Evolutionary conservation across 192 early-diverging fungal genomes (phyloP), one percentile per base, ranked within the genome.

Genomic region (Coemansia sp.): DNA sequence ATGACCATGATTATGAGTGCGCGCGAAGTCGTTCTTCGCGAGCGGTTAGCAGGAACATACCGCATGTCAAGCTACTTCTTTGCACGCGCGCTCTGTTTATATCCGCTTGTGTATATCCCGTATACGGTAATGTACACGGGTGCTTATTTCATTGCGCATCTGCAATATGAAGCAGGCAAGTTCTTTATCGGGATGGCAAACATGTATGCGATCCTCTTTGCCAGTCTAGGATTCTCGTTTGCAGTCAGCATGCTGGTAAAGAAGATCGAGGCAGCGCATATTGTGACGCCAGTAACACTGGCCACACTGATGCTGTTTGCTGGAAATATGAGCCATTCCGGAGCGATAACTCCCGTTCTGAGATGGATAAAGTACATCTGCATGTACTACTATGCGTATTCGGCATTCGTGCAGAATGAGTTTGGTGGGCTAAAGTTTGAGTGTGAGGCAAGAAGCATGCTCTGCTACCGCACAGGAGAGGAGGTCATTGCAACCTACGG

Each of bases 1-100:
- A 69, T 77, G 63, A 67, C 59, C 0, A 40, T 73, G 11, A 71
- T 81, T 37, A 69, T 73, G 33, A 30, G 61, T n/a, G 68, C 81
- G 19, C 74, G 76, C 18, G 59, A 47, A n/a, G 78, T 84, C 19
- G 65, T 85, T 53, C 23, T 72, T 30, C 82, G 85, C 14, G 88
- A 90, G 67, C 72, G 87, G 5, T 78, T 83, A 10, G 62, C 71
- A 17, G 83, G 84, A 2, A 74, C 81, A 11, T 90, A 88, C 78
- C 64, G 88, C 15, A 66, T 82, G 49, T 66, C 80, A 8, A 70
- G 80, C 41, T 86, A 74, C 50, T 88, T 79, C 49, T 51, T 84
- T 59, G 81, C 86, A n/a, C 85, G 84, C 48, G 58, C 84, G 19
- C 55, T 87, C 9, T 78, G 77, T 51, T 67, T 80, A 24, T 61